Conservation (phyloP, 139 green algal genomes). For the Mychonastes homosphaera region DNA sequence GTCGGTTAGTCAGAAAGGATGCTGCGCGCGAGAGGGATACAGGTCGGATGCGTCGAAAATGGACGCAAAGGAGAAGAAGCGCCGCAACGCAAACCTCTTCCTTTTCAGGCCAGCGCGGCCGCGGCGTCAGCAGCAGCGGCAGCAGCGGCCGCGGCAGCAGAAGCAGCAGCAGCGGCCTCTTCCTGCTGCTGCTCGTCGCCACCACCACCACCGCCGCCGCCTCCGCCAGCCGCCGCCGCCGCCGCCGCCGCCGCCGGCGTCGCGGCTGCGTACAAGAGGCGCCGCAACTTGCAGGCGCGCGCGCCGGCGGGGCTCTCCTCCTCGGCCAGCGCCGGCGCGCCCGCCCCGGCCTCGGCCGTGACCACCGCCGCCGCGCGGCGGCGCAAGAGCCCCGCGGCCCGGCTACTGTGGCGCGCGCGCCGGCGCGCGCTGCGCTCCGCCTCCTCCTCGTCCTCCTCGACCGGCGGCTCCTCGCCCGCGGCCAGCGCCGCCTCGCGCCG, state of each 20-base stretch:
- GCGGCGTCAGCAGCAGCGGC: slow-evolving; percentile 1
- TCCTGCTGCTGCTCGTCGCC: neutral
- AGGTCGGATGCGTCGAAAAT: too few relatives aligned
- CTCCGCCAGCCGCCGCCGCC: neutral
- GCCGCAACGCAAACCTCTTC: too few relatives aligned
- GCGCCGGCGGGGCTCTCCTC: neutral
- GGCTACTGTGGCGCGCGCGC: too few relatives aligned
- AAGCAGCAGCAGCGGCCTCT: neutral
- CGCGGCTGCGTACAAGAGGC: neutral
- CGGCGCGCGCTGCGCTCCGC: neutral
- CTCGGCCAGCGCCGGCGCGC: neutral
- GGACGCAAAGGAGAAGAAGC: too few relatives aligned
- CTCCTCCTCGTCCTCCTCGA: neutral
- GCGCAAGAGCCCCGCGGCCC: too few relatives aligned
- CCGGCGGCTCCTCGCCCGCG: neutral
- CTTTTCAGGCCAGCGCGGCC: too few relatives aligned
- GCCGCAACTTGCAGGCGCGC: neutral
- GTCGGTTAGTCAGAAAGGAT: too few relatives aligned
- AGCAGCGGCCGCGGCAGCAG: neutral
- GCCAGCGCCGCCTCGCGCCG: neutral
- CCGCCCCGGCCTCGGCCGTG: neutral
- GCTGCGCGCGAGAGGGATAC: too few relatives aligned
- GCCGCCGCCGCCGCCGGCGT: neutral
- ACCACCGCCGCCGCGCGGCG: neutral
- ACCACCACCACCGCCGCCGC: neutral